Percentiles rank a stretch among this genome's conserved stretches.
phyloP scores from a whole-genome alignment of 345 rosid genomes.

The Citrus sinensis region DNA sequence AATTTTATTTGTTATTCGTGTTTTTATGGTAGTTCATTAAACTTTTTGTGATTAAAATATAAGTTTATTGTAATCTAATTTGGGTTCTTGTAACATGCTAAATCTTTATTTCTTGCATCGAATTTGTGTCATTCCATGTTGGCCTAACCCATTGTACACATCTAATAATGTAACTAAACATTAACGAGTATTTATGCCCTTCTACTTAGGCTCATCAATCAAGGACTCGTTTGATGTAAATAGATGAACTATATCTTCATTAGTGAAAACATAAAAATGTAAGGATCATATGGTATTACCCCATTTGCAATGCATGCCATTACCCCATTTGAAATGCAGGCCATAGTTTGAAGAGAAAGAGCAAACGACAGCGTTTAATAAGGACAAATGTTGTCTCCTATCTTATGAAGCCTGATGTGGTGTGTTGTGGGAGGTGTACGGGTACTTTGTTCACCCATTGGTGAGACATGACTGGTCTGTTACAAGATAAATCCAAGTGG shows the following conservation, averaged over 20 bases:
- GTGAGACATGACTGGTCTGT: constrained; percentile 23
- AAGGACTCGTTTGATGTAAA: background rate
- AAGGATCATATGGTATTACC: background rate
- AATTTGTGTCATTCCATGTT: too few relatives aligned
- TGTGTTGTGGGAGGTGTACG: background rate
- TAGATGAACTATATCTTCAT: background rate
- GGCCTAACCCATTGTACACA: too few relatives aligned
- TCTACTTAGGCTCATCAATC: background rate
- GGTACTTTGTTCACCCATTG: constrained; percentile 15
- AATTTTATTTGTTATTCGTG: too few relatives aligned
- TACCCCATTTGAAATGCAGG: background rate
- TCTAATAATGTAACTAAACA: too few relatives aligned
- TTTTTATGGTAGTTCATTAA: too few relatives aligned
- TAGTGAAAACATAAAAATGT: background rate
- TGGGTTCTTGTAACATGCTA: too few relatives aligned
- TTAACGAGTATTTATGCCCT: too few relatives aligned
- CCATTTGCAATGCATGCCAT: background rate
- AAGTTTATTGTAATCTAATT: too few relatives aligned
- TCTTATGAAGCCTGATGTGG: background rate
- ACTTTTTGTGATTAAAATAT: too few relatives aligned
- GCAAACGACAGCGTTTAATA: constrained; percentile 2
- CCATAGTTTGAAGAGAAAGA: background rate
- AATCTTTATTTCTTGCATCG: too few relatives aligned
- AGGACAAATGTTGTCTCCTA: background rate
- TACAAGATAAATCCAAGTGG: constrained; percentile 23